phyloP scores from a whole-genome alignment of 1,284 basidiomycete genomes.

The Spongispora temasekensis region DNA sequence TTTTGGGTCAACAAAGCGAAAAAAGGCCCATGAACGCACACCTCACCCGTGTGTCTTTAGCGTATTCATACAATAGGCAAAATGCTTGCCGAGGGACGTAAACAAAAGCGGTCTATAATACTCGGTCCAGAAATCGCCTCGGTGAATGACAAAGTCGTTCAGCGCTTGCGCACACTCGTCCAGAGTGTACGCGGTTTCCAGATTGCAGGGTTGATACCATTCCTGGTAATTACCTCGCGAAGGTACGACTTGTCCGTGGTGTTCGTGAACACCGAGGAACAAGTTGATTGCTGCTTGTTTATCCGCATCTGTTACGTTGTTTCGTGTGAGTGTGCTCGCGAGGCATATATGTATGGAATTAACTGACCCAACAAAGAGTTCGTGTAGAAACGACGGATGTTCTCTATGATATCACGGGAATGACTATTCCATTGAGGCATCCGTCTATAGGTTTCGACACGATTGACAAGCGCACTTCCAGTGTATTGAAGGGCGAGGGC shows the following conservation, averaged over 20 bases:
- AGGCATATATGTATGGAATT: neutral
- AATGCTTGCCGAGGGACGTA: slow-evolving; percentile 81
- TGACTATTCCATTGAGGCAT: slow-evolving; percentile 99
- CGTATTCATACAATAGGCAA: slow-evolving; percentile 87
- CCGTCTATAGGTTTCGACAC: slow-evolving; percentile 94
- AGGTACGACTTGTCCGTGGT: slow-evolving; percentile 42
- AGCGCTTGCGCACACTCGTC: slow-evolving; percentile 59
- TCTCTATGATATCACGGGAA: slow-evolving; percentile 96
- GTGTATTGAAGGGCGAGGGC: slow-evolving; percentile 97
- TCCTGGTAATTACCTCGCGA: slow-evolving; percentile 70
- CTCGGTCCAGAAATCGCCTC: slow-evolving; percentile 83
- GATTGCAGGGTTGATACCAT: slow-evolving; percentile 79
- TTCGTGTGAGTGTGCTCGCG: neutral
- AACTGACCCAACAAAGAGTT: slow-evolving; percentile 83
- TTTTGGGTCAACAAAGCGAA: neutral
- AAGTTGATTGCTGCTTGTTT: slow-evolving; percentile 98
- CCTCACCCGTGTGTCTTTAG: slow-evolving; percentile 76
- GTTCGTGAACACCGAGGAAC: slow-evolving; percentile 85
- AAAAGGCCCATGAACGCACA: neutral
- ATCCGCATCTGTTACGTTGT: slow-evolving; percentile 84
- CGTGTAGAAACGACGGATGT: slow-evolving; percentile 93
- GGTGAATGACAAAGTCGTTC: slow-evolving; percentile 55
- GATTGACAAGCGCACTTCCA: slow-evolving; percentile 94
- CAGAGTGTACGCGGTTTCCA: slow-evolving; percentile 62
- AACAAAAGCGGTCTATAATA: slow-evolving; percentile 89